phyloP scores from a whole-genome alignment of 176 grass and related monocot species.

The Eleusine coracana region DNA sequence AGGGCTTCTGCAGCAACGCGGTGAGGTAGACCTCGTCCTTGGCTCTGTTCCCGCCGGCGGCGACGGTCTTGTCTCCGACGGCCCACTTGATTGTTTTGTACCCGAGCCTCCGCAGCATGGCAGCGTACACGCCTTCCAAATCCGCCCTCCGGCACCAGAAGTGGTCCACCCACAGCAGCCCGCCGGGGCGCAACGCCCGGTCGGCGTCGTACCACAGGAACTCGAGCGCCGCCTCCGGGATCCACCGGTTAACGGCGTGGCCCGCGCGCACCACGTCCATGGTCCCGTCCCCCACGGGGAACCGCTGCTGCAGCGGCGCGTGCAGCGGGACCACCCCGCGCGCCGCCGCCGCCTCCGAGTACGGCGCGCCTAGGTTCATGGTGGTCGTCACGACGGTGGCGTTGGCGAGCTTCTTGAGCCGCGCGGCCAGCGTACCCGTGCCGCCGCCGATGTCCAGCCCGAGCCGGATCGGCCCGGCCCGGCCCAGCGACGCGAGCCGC shows the following conservation, averaged over 20 bases:
- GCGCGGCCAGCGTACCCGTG: constrained; percentile 71
- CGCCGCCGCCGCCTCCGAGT: constrained; percentile 77
- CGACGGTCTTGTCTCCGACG: constrained; percentile 60
- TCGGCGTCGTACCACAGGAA: constrained; percentile 93
- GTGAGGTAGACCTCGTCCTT: constrained; percentile 79
- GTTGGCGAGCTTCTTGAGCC: constrained; percentile 70
- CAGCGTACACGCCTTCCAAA: constrained; percentile 59
- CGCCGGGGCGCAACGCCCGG: constrained; percentile 73
- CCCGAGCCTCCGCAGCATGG: constrained; percentile 59
- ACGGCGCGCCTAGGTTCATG: constrained; percentile 80
- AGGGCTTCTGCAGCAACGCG: constrained; percentile 84
- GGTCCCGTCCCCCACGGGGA: constrained; percentile 71
- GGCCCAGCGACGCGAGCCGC: constrained; percentile 62
- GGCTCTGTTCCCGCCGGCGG: constrained; percentile 28
- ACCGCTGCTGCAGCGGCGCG: constrained; percentile 85
- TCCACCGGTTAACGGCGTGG: constrained; percentile 96
- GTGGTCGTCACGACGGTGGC: constrained; percentile 85
- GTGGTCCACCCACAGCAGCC: constrained; percentile 87
- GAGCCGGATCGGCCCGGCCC: constrained; percentile 77
- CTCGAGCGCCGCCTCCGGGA: constrained; percentile 72
- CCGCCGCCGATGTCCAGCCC: constrained; percentile 85
- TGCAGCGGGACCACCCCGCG: constrained; percentile 79
- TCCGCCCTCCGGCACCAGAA: constrained; percentile 79
- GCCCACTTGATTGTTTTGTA: constrained; percentile 88
- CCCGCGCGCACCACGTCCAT: constrained; percentile 87